phyloP scores from a whole-genome alignment of 2,329 filamentous ascomycete genomes.

The Aspergillus ustus region DNA sequence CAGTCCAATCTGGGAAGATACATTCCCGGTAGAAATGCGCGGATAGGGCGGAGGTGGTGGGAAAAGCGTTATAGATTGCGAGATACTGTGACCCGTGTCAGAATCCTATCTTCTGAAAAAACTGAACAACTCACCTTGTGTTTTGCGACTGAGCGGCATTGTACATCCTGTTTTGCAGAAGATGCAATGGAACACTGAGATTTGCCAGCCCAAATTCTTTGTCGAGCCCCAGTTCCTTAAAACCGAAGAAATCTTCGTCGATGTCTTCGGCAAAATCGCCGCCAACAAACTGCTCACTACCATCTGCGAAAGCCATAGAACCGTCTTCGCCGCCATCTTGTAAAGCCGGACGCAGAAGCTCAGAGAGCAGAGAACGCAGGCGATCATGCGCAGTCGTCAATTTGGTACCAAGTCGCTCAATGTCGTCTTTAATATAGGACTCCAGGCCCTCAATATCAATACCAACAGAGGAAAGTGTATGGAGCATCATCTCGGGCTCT shows the following conservation, averaged over 20 bases:
- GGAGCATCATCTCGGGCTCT: conserved; percentile 82
- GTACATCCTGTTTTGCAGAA: conserved; percentile 88
- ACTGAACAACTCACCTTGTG: conserved; percentile 53
- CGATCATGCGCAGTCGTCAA: conserved; percentile 86
- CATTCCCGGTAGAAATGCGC: conserved; percentile 76
- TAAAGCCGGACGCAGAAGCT: conserved; percentile 87
- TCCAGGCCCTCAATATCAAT: conserved; percentile 82
- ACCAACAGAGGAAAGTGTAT: conserved; percentile 83
- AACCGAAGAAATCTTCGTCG: conserved; percentile 98
- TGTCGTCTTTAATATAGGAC: conserved; percentile 85
- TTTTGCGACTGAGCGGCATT: conserved; percentile 81
- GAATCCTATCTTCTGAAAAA: conserved; percentile 12
- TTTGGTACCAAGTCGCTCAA: conserved; percentile 82
- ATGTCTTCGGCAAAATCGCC: conserved; percentile 98
- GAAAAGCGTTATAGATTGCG: conserved; percentile 61
- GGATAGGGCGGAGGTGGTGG: conserved; percentile 72
- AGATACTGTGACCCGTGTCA: conserved; percentile 29
- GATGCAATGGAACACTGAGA: conserved; percentile 88
- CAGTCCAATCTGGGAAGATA: conserved; percentile 81
- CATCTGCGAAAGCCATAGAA: conserved; percentile 90
- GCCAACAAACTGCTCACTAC: conserved; percentile 93
- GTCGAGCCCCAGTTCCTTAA: conserved; percentile 91
- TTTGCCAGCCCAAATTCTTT: conserved; percentile 86
- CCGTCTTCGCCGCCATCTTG: conserved; percentile 81
- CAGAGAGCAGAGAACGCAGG: conserved; percentile 91